phyloP scores from a whole-genome alignment of 129 eudicot genomes.

The Flaveria ramosissima region DNA sequence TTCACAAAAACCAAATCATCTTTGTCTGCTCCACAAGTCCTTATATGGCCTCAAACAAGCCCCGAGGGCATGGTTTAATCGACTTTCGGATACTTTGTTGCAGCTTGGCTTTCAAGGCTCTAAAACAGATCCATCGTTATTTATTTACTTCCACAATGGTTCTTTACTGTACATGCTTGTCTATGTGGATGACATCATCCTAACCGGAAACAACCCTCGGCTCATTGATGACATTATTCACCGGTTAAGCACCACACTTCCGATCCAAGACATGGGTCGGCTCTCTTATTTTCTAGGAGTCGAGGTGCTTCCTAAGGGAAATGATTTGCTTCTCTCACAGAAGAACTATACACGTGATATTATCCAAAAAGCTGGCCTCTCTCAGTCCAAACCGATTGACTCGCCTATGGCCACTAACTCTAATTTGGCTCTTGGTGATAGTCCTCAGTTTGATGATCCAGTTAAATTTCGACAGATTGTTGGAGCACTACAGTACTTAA shows the following conservation, averaged over 20 bases:
- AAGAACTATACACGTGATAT: no score
- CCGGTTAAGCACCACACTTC: background rate
- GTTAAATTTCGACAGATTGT: background rate
- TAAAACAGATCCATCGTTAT: background rate
- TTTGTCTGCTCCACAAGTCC: background rate
- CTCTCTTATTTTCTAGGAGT: background rate
- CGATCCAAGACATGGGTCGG: background rate
- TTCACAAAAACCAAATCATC: no score
- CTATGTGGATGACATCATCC: background rate
- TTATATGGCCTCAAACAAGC: constrained; percentile 1
- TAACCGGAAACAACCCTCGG: background rate
- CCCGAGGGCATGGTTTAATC: background rate
- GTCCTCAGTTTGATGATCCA: background rate
- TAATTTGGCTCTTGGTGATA: background rate
- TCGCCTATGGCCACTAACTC: background rate
- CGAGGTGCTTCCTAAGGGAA: background rate
- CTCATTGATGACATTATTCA: background rate
- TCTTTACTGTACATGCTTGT: no score
- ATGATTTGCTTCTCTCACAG: no score
- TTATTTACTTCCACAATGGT: no score
- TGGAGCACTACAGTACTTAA: no score
- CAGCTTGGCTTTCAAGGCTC: background rate
- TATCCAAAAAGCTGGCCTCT: no score
- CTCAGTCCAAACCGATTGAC: no score
- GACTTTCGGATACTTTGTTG: background rate